Percentiles rank a stretch among this genome's conserved stretches.
Evolutionary conservation across 257 asterid species (phyloP).

Genomic region (Ocimum tenuiflorum): DNA sequence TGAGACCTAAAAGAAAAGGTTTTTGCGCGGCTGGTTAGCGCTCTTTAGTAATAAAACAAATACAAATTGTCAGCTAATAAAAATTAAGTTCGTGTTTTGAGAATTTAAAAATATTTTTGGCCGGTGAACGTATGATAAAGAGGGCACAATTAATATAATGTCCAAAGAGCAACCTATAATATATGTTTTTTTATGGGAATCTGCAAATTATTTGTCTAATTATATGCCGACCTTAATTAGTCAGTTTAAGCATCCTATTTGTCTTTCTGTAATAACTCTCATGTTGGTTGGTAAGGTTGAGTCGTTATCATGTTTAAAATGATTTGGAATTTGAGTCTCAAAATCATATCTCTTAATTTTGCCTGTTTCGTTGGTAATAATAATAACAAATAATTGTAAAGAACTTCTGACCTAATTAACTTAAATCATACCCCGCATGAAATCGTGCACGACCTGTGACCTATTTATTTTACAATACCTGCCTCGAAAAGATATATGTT

Average conservation of each 20-base stretch:
- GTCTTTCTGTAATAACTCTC: not conserved
- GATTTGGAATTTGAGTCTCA: not conserved
- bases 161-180: conserved; percentile 20
- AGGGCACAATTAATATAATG: conserved; percentile 9
- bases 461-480: too few relatives aligned
- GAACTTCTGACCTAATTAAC: too few relatives aligned
- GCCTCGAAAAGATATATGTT: too few relatives aligned
- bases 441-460: too few relatives aligned
- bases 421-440: too few relatives aligned
- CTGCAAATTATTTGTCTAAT: not conserved
- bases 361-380: too few relatives aligned
- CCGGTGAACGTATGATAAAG: conserved; percentile 9
- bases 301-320: not conserved
- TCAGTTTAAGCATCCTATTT: not conserved
- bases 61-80: not conserved
- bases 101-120: not conserved
- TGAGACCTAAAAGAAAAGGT: too few relatives aligned
- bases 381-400: too few relatives aligned
- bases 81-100: not conserved
- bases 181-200: conserved; percentile 15
- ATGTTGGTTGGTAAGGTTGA: not conserved
- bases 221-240: not conserved
- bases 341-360: too few relatives aligned
- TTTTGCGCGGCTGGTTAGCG: conserved; percentile 1
- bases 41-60: not conserved